phyloP scores from a whole-genome alignment of 345 rosid species.

The Moricandia moricandioides region DNA sequence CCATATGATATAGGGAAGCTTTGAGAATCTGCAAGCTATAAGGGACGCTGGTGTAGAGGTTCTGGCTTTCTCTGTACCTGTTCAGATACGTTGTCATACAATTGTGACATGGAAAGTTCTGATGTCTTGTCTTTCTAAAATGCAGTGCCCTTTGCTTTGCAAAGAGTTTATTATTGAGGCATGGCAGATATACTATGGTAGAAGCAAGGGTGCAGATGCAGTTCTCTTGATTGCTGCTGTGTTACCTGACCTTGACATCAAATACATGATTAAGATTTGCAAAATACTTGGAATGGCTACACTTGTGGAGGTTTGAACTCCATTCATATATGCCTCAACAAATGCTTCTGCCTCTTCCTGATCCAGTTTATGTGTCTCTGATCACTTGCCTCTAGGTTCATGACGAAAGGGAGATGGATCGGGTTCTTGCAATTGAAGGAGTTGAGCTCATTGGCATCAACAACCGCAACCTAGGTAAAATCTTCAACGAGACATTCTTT shows the following conservation, averaged over 20 bases:
- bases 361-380: not conserved
- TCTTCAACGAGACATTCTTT: not conserved
- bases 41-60: constrained; percentile 82
- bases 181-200: constrained; percentile 90
- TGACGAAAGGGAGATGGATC: constrained; percentile 90
- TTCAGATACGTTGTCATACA: not conserved
- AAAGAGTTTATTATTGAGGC: constrained; percentile 92
- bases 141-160: constrained; percentile 93
- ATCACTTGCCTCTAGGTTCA: constrained; percentile 56
- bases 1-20: constrained; percentile 68
- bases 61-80: not conserved
- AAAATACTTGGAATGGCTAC: constrained; percentile 84
- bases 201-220: constrained; percentile 89
- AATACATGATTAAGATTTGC: constrained; percentile 87
- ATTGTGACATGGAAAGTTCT: constrained; percentile 1
- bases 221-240: constrained; percentile 85
- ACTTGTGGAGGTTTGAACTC: constrained; percentile 63
- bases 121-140: constrained; percentile 6
- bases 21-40: constrained; percentile 78
- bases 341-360: constrained; percentile 12
- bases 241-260: constrained; percentile 89
- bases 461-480: constrained; percentile 82
- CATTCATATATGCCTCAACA: not conserved
- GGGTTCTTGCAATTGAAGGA: constrained; percentile 91
- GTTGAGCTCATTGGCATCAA: constrained; percentile 85